Base-by-base conservation (phyloP, 78 protist species). In the Dictyostelium purpureum region DNA sequence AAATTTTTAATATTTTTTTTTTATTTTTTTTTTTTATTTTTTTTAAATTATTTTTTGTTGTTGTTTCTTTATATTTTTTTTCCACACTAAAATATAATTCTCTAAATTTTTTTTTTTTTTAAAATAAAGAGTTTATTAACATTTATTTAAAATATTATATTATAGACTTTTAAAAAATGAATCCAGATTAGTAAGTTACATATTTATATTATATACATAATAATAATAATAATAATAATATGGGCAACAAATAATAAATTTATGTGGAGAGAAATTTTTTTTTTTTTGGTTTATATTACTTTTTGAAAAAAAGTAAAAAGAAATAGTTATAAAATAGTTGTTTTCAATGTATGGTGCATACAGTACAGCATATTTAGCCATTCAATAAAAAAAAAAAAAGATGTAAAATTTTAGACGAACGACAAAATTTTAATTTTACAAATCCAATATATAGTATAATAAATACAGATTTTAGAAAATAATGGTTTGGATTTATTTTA, bases 131-230 rank as follows among this genome's bases (percentile, higher is more conserved):
- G 38, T 57, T 28, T 57, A 56, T 54, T 52, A 12, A 37, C 71
- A 35, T 11, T 49, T 49, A 14, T 63, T 35, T 35, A 66, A 66
- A 26, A 66, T 45, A 65, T 57, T 12, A 26, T 26, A 67, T 67
- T 63, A 63, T 63, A 63, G 16, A 63, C 19, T 28, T 38, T 7
- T 37, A 33, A 35, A 78, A 42, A 83, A 83, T 83, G 91, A 83
- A 83, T 49, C 91, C 91, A 83, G 91, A 83, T 73, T 83, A 83
- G 91, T 83, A 83, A 59, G 91, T 83, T 28, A n/a, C n/a, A n/a
- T n/a, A n/a, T n/a, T n/a, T n/a, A n/a, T n/a, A n/a, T n/a, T 24
- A 54, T 4, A 31, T 16, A 7, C 5, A n/a, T 14, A 19, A n/a
- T 24, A 42, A 31, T 31, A 28, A 49, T 14, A 37, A 19, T 16